These are phyloP conservation scores for Phaeosphaeria sp. DNA, from an alignment of 2,329 filamentous ascomycete species.

Conservation along the genomic window DNA sequence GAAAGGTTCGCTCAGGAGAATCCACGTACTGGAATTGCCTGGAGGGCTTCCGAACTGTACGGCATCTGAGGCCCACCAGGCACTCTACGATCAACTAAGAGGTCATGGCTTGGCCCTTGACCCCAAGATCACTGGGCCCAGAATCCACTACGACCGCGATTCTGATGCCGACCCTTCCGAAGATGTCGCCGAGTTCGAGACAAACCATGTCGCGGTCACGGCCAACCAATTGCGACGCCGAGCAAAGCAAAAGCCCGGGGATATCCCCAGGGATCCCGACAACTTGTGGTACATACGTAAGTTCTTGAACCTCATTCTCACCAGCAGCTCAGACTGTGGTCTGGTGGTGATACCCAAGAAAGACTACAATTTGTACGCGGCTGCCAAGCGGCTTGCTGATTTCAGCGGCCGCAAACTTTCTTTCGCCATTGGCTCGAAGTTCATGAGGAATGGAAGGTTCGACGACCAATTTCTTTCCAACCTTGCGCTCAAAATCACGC, in stretches of 20 bases:
- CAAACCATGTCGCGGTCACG: too few species aligned
- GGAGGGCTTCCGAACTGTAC: not conserved
- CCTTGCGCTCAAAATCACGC: slow-evolving; percentile 26
- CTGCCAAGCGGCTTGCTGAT: not conserved
- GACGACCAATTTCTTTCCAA: not conserved
- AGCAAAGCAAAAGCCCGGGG: too few species aligned
- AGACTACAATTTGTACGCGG: not conserved
- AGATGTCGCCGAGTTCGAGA: too few species aligned
- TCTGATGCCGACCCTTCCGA: too few species aligned
- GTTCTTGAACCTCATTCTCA: not conserved
- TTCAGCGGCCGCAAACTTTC: not conserved
- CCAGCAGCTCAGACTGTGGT: not conserved
- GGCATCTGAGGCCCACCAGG: not conserved
- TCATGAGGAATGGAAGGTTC: not conserved
- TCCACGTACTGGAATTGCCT: not conserved
- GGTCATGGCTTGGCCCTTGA: not conserved
- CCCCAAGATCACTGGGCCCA: too few species aligned
- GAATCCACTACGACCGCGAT: too few species aligned
- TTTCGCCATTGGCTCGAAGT: not conserved
- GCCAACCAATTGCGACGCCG: too few species aligned
- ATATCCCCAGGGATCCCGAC: not conserved
- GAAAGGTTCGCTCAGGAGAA: too few species aligned
- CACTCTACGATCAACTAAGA: not conserved
- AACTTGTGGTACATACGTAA: not conserved
- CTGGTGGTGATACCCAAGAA: not conserved